Evolutionary conservation across 225 moss, liverwort and hornwort genomes (phyloP), one percentile per base, ranked within the genome.

Genomic region (Pseudoscleropodium purum): DNA sequence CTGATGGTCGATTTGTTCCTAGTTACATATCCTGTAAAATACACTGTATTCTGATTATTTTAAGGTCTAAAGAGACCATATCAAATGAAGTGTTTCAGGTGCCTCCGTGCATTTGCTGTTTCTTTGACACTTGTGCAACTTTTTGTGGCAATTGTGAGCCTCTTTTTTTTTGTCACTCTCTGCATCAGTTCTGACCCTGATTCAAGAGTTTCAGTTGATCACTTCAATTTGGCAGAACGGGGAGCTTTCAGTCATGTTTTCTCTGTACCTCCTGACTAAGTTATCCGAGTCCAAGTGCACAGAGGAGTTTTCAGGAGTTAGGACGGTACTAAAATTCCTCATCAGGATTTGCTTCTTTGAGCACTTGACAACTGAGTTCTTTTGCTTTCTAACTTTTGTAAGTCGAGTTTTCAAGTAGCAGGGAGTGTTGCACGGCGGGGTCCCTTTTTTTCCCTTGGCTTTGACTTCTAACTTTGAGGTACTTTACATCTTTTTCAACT

Each of bases 1-100:
- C 34, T 57, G 85, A 89, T 23, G 33, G 62, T 86, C 73, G 68
- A 75, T 88, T 82, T 88, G 76, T 84, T 87, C 82, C 79, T 76
- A 91, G 82, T 90, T 83, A 90, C 90, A 87, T 91, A 89, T 87
- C 52, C 54, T 92, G 90, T 93, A 92, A 87, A 79, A 61, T 93
- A 92, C 87, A 70, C 73, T 90, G 93, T 90, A 90, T 85, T 89
- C 84, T 91, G 81, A 88, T 86, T 36, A 82, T 82, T 89, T 89
- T 85, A 70, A 75, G 92, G 91, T 91, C 78, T 82, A 66, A 91
- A 91, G 72, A 73, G 87, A 85, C 90, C 92, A 45, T 82, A 86
- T 86, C 66, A 63, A 91, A 91, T 84, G 80, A 92, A 91, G 87
- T 79, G 69, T 69, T 63, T 79, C 33, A 84, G 62, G 89, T 92